These are phyloP conservation scores for Friedmanniomyces simplex DNA, from an alignment of 495 filamentous ascomycete genomes.

Conservation along the genomic window DNA sequence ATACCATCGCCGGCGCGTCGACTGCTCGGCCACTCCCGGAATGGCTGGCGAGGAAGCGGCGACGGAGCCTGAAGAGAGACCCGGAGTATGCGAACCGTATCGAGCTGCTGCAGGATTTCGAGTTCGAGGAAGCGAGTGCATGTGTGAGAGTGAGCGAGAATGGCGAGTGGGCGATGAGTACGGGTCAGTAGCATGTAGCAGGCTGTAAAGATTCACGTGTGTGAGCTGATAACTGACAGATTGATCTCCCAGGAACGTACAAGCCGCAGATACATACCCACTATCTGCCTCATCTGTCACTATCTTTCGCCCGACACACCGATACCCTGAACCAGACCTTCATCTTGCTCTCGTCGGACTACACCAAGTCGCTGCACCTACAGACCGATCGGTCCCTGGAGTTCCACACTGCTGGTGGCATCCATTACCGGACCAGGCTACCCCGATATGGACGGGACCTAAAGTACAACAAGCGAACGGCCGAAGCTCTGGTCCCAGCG, in stretches of 20 bases:
- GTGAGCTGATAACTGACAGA: constrained; percentile 9
- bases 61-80: constrained; percentile 87
- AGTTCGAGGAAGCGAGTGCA: constrained; percentile 95
- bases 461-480: constrained; percentile 70
- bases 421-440: constrained; percentile 76
- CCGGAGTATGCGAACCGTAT: constrained; percentile 86
- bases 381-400: constrained; percentile 86
- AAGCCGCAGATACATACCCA: constrained; percentile 97
- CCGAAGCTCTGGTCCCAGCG: constrained; percentile 76
- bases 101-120: constrained; percentile 94
- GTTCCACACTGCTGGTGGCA: constrained; percentile 84
- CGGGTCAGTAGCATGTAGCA: constrained; percentile 44
- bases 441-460: constrained; percentile 90
- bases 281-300: constrained; percentile 80
- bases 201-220: background rate
- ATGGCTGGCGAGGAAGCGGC: constrained; percentile 84
- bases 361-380: constrained; percentile 87
- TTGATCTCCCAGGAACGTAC: constrained; percentile 51
- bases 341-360: constrained; percentile 80
- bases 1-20: constrained; percentile 88
- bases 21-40: constrained; percentile 87
- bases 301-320: constrained; percentile 89
- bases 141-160: constrained; percentile 89
- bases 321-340: constrained; percentile 91
- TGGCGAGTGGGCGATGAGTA: constrained; percentile 97